Evolutionary conservation across 371 early-diverging fungal genomes (phyloP), one percentile per base, ranked within the genome.

Genomic region (Haplosporangium sp.): DNA sequence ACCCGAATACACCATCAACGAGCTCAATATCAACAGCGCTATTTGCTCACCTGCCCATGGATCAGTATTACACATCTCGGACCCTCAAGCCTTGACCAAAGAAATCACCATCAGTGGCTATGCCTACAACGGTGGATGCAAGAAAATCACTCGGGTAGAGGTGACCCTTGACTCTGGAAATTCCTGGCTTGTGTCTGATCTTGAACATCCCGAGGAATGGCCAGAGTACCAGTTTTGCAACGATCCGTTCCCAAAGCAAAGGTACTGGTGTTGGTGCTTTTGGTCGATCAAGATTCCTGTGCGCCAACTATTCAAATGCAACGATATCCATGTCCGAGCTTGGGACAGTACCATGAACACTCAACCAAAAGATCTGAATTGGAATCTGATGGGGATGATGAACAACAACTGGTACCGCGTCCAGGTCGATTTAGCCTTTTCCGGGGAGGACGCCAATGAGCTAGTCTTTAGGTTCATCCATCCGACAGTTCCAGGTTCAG

Each of bases 351-450:
- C 85, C 6, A 83, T 84, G 60, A 94, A 94, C 76, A 91, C 91
- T 6, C 95, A 94, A 74, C 95, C 95, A 1, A 76, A 83, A 47
- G 73, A 86, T 6, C 81, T 88, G 12, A 90, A 87, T n/a, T 95
- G 95, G 94, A 94, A 94, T 71, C 82, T 92, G 46, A 87, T 92
- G 82, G 94, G 94, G 40, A 92, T 94, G 84, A 92, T 94, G 90
- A 91, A 94, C 82, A 95, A 94, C 68, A 82, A 89, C 45, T 93
- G 90, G 84, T 92, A 85, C 76, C 80, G 83, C n/a, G 86, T 92
- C 37, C 81, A 80, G 46, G 62, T 85, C 46, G 73, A 83, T 53
- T 20, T 83, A 20, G 56, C 64, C 16, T 21, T 65, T 20, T 54
- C 72, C 36, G 61, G 56, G 6, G 63, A 69, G 37, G 68, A 74